Conservation (phyloP, 202 grass and related monocot genomes). For the Setaria viridis region DNA sequence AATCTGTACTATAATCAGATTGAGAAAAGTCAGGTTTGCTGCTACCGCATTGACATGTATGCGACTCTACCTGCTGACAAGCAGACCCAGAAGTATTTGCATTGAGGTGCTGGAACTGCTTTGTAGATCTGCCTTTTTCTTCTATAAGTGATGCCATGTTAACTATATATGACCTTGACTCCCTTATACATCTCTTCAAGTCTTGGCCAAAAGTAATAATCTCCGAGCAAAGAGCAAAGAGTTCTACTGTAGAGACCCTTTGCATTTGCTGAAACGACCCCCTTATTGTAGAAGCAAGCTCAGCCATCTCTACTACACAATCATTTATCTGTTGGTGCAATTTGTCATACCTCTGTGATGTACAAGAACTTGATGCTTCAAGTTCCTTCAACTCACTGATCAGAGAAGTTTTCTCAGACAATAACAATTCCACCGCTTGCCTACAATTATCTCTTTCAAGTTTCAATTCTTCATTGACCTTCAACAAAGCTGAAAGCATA, state of each 20-base stretch:
- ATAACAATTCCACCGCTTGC: slow-evolving; percentile 46
- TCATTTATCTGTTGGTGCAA: slow-evolving; percentile 56
- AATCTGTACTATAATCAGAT: slow-evolving; percentile 35
- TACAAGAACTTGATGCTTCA: slow-evolving; percentile 60
- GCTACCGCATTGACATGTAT: not conserved
- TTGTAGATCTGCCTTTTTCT: slow-evolving; percentile 45
- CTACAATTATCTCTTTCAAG: slow-evolving; percentile 63
- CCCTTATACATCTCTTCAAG: slow-evolving; percentile 63
- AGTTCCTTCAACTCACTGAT: slow-evolving; percentile 52
- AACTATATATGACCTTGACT: slow-evolving; percentile 62
- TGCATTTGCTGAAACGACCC: slow-evolving; percentile 64
- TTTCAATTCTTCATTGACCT: slow-evolving; percentile 71
- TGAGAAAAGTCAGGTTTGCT: slow-evolving; percentile 27
- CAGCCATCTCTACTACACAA: slow-evolving; percentile 57
- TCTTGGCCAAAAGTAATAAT: slow-evolving; percentile 63
- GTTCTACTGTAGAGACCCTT: slow-evolving; percentile 49
- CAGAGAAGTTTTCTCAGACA: slow-evolving; percentile 54
- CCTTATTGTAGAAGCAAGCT: slow-evolving; percentile 52
- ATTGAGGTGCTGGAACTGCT: slow-evolving; percentile 41
- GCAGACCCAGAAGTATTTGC: slow-evolving; percentile 41
- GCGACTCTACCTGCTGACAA: slow-evolving; percentile 32
- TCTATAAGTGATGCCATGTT: slow-evolving; percentile 48
- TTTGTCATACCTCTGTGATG: slow-evolving; percentile 43
- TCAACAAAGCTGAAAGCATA: slow-evolving; percentile 67
- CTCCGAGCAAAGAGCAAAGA: slow-evolving; percentile 65